Conservation (phyloP, 75 land plant genomes). For the Gnetum montanum region DNA sequence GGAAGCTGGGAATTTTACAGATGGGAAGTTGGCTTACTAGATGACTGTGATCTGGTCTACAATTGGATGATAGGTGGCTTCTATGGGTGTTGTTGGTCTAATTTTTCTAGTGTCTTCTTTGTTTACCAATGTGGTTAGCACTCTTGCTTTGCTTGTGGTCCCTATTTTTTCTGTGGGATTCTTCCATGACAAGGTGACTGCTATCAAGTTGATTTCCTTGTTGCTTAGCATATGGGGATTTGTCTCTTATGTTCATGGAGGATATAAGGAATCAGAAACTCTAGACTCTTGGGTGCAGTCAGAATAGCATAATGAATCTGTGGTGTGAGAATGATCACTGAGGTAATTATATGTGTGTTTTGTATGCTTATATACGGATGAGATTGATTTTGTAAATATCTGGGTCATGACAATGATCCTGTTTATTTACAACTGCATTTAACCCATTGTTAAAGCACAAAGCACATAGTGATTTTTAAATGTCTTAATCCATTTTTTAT, state of each 20-base stretch:
- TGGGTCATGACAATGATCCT: no score
- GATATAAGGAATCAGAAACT: constrained; percentile 8
- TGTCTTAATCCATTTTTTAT: no score
- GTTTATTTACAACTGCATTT: no score
- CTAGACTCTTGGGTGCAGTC: no score
- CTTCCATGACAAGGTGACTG: constrained; percentile 48
- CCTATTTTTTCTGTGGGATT: constrained; percentile 46
- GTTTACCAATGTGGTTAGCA: constrained; percentile 38
- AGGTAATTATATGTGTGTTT: no score
- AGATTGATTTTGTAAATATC: no score
- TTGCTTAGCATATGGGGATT: constrained; percentile 57
- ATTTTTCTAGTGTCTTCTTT: constrained; percentile 51
- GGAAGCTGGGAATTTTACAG: constrained; percentile 25
- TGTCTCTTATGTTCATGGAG: constrained; percentile 38
- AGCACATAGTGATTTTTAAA: no score
- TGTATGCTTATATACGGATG: no score
- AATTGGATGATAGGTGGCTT: constrained; percentile 35
- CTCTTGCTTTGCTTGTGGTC: constrained; percentile 34
- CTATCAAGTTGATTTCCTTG: constrained; percentile 44
- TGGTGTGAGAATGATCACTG: no score
- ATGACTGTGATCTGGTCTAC: constrained; percentile 53
- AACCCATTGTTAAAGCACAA: no score
- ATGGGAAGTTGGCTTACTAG: constrained; percentile 33
- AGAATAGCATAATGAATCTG: no score
- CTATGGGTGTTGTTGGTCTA: constrained; percentile 35